Conservation (phyloP, 148 eudicot genomes). For the Talinum fruticosum region DNA sequence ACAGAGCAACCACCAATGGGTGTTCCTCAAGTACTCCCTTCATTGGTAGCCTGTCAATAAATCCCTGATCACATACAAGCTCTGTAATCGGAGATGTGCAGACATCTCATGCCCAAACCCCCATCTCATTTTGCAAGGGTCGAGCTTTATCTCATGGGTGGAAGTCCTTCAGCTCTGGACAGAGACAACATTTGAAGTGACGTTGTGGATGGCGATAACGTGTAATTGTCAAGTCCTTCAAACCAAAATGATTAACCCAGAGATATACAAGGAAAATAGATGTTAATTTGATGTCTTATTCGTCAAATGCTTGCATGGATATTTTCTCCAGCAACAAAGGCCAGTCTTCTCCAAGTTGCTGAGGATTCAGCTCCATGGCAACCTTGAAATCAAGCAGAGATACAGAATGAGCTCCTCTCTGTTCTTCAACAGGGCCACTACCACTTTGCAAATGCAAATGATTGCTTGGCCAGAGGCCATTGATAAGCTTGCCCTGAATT, state of each 20-base stretch:
- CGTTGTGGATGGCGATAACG: conserved; percentile 3
- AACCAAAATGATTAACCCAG: conserved; percentile 33
- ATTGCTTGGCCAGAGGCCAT: conserved; percentile 45
- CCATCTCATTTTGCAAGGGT: conserved; percentile 24
- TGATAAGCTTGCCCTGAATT: conserved; percentile 38
- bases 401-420: conserved; percentile 23
- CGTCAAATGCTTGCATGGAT: conserved; percentile 41
- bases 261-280: conserved; percentile 21
- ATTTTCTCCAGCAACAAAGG: conserved; percentile 58
- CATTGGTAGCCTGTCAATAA: conserved; percentile 28
- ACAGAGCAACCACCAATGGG: conserved; percentile 40
- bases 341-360: conserved; percentile 68
- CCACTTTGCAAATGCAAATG: conserved; percentile 41
- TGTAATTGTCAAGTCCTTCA: conserved; percentile 21
- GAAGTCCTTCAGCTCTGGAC: conserved; percentile 28
- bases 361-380: conserved; percentile 62
- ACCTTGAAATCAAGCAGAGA: conserved; percentile 58
- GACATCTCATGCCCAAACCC: conserved; percentile 30
- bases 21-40: conserved; percentile 22
- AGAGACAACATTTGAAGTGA: conserved; percentile 5
- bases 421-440: conserved; percentile 32
- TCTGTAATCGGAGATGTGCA: conserved; percentile 27
- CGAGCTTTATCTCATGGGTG: conserved; percentile 31
- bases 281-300: conserved; percentile 24
- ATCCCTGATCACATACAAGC: conserved; percentile 24